These are phyloP conservation scores for Magnusiomyces magnusii DNA, from an alignment of 1,139 yeast species.

Conservation along the genomic window DNA sequence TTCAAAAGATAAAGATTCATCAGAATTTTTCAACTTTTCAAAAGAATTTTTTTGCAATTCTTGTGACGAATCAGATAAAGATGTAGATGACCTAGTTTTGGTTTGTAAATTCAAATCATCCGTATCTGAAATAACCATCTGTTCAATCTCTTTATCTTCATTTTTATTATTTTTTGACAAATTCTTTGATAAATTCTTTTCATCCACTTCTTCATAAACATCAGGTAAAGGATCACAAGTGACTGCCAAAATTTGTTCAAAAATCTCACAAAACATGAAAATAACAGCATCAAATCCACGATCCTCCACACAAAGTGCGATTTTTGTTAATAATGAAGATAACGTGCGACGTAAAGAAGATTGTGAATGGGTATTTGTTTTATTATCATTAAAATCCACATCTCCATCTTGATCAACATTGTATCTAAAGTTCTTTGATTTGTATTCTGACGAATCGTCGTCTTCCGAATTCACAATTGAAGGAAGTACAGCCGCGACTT, in stretches of 20 bases:
- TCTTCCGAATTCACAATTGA: neutral
- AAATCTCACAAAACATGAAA: slow-evolving; percentile 1
- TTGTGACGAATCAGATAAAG: too few species aligned
- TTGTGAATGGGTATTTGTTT: neutral
- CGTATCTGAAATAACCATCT: too few species aligned
- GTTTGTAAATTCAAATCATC: too few species aligned
- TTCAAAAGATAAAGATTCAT: neutral
- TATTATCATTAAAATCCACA: neutral
- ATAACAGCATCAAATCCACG: neutral
- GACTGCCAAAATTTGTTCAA: neutral
- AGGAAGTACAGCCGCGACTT: neutral
- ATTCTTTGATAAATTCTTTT: neutral
- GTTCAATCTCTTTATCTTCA: too few species aligned
- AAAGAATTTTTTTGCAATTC: too few species aligned
- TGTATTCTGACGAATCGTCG: neutral
- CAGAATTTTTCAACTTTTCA: neutral
- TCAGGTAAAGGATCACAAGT: neutral
- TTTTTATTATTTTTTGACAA: neutral
- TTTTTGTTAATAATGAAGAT: neutral
- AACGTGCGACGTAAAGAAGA: neutral
- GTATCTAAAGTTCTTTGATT: neutral
- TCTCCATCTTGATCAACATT: neutral
- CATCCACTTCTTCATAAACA: neutral
- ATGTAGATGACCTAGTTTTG: too few species aligned
- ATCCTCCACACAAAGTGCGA: neutral